Evolutionary conservation across 495 filamentous ascomycete species (phyloP).

Genomic region (Pyronema domesticum): DNA sequence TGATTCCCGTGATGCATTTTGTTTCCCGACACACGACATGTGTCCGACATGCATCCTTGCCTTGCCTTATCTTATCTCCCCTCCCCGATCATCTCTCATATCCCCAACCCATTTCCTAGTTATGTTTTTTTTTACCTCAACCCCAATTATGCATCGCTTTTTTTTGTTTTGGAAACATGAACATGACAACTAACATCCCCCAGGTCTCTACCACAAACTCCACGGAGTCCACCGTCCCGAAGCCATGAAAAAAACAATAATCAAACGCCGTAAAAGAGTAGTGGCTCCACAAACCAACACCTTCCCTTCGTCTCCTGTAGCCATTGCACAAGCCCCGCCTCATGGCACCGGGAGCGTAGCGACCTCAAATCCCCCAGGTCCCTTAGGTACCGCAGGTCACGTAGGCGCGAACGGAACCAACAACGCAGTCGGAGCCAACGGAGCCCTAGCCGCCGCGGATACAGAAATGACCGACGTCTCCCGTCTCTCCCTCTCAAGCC

Average conservation of each 20-base stretch:
- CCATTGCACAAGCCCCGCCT: slow-evolving; percentile 6
- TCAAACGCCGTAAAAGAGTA: slow-evolving; percentile 89
- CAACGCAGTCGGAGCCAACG: no score
- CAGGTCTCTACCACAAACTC: slow-evolving; percentile 92
- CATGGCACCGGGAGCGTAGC: slow-evolving; percentile 18
- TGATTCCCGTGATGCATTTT: no score
- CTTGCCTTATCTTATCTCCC: no score
- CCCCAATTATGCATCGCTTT: background rate
- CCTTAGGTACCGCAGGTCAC: slow-evolving; percentile 9
- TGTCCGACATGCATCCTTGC: no score
- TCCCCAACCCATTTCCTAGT: no score
- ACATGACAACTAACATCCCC: background rate
- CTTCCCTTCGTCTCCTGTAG: slow-evolving; percentile 4
- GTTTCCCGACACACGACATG: no score
- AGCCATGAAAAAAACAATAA: slow-evolving; percentile 92
- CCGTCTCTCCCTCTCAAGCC: background rate
- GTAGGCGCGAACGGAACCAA: no score
- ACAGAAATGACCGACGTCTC: slow-evolving; percentile 14
- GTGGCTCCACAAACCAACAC: slow-evolving; percentile 53
- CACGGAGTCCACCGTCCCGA: slow-evolving; percentile 84
- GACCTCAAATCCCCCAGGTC: slow-evolving; percentile 14
- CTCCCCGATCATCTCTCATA: no score
- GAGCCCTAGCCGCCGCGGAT: background rate
- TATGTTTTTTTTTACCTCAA: background rate
- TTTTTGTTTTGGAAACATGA: background rate